Conservation (phyloP, 2,329 filamentous ascomycete species). For the Fusarium staphyleae region DNA sequence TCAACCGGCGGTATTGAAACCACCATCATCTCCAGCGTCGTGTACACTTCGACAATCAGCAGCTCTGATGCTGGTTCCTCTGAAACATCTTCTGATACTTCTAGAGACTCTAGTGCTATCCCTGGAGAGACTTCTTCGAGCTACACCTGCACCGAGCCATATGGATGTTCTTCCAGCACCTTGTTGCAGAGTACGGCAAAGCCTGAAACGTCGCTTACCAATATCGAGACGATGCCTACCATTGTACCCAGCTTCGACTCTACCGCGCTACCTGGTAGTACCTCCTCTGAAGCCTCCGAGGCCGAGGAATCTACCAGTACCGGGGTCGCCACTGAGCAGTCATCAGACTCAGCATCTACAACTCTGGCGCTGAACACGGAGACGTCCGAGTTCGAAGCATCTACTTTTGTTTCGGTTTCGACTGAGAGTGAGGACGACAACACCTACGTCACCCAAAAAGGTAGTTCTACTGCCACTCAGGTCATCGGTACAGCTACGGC, state of each 20-base stretch:
- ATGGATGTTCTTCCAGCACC: conserved; percentile 26
- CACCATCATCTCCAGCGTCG: background rate
- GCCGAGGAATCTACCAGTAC: background rate
- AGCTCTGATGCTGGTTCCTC: background rate
- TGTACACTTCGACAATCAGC: conserved; percentile 3
- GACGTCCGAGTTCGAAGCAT: background rate
- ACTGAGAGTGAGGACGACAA: conserved; percentile 3
- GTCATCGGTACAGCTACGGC: background rate
- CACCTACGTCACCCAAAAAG: conserved; percentile 9
- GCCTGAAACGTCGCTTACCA: conserved; percentile 10
- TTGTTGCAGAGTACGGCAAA: background rate
- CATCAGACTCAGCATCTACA: background rate
- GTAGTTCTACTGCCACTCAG: background rate
- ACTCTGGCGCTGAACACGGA: background rate
- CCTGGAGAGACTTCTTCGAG: conserved; percentile 19
- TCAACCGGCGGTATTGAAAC: conserved; percentile 16
- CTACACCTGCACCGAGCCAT: conserved; percentile 11
- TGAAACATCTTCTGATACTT: conserved; percentile 2
- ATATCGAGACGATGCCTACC: conserved; percentile 36
- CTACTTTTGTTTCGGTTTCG: background rate
- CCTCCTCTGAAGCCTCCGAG: conserved; percentile 4
- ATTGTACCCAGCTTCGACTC: conserved; percentile 24
- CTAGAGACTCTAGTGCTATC: conserved; percentile 16
- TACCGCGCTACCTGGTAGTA: conserved; percentile 22
- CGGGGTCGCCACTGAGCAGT: background rate